Base-by-base conservation (phyloP, 2,329 filamentous ascomycete genomes). In the Hymenoscyphus fructigenus region DNA sequence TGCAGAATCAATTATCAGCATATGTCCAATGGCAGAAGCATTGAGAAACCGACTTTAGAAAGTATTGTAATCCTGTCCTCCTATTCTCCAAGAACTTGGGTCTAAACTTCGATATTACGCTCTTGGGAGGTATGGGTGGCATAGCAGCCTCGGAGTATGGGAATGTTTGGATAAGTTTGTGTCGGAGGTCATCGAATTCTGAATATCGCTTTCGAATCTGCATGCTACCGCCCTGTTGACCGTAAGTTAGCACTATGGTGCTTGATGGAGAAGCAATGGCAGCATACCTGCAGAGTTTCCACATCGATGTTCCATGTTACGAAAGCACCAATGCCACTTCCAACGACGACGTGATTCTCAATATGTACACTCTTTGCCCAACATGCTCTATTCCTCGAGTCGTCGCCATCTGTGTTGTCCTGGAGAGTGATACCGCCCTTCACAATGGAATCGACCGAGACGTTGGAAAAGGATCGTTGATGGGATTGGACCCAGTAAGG, bases 301-400 rank as follows among this genome's bases (percentile, higher is more conserved):
- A 99, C 91, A 58, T 84, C 87, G 73, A 95, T 93, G 75, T 92
- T 95, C 91, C 92, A 99, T 7, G 97, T 93, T 1, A 97, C 92
- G 79, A 98, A 99, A 1, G 93, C 91, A n/a, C 94, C 94, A 59
- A 76, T 75, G 17, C 68, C 67, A 55, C 66, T 73, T 6, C 70
- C 74, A 57, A 89, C 82, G 23, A 86, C 71, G 12, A 84, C 83
- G 74, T 85, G 79, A 72, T 86, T 84, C 44, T 82, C 79, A 53
- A 89, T 81, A 69, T 84, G 81, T 62, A 88, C 87, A 73, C 84
- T 87, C 76, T 81, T 84, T 34, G 87, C 87, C 87, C 87, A 89
- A 76, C 86, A 89, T 14, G 84, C 85, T 66, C 79, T 81, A 73
- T 84, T 85, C 65, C 79, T 75, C 66, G 79, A 81, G 38, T 79